A percentile compares a stretch with the other conserved stretches of the same genome.
These are phyloP conservation scores for Cystoderma amianthinum DNA, from an alignment of 768 basidiomycete species.

Conservation along the genomic window DNA sequence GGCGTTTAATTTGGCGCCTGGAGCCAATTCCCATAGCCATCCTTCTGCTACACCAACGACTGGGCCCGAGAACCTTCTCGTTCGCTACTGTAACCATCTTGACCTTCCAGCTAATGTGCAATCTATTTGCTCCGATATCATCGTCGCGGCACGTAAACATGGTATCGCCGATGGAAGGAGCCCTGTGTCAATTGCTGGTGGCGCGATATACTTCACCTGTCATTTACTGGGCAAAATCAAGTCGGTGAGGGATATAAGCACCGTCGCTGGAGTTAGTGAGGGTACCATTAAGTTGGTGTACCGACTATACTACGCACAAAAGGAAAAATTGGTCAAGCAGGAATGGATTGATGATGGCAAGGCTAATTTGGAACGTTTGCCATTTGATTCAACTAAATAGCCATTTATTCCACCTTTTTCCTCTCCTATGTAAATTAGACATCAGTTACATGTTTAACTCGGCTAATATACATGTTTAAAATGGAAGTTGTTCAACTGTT, in stretches of 20 bases:
- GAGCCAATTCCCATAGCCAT: conserved; percentile 48
- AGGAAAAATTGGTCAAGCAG: conserved; percentile 74
- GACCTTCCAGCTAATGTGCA: conserved; percentile 80
- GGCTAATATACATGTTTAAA: too few species aligned
- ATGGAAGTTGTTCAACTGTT: too few species aligned
- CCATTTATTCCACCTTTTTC: too few species aligned
- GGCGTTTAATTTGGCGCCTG: conserved; percentile 83
- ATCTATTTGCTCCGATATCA: conserved; percentile 77
- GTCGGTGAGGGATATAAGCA: conserved; percentile 78
- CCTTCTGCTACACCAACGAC: conserved; percentile 43
- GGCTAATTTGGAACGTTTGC: conserved; percentile 45
- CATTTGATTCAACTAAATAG: conserved; percentile 32
- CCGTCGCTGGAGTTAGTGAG: conserved; percentile 91
- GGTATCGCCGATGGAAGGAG: conserved; percentile 91
- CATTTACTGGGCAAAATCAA: conserved; percentile 71
- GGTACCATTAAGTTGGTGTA: conserved; percentile 92
- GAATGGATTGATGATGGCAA: conserved; percentile 82
- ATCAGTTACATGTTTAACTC: too few species aligned
- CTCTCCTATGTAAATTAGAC: too few species aligned
- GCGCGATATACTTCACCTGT: conserved; percentile 91
- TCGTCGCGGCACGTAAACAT: conserved; percentile 69
- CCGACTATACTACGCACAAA: conserved; percentile 65
- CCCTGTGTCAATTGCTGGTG: conserved; percentile 98
- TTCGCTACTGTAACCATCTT: conserved; percentile 92
- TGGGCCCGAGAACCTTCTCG: conserved; percentile 80